Evolutionary conservation across 2,329 filamentous ascomycete genomes (phyloP).

Genomic region (Venturia pyrina): DNA sequence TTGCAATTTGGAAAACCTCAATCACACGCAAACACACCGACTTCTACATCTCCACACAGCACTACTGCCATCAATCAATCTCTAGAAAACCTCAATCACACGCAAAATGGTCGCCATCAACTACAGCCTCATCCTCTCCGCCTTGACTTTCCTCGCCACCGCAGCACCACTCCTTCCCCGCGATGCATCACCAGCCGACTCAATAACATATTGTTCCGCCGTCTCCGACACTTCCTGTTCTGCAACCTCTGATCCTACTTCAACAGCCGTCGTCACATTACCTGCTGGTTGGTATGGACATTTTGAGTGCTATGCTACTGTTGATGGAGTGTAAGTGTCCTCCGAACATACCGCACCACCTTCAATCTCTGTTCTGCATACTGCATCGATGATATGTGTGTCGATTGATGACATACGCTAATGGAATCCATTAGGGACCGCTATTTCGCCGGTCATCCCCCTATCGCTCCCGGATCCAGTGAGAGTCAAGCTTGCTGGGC

Average conservation of each 20-base stretch:
- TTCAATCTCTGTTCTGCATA: too few relatives aligned
- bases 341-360: too few relatives aligned
- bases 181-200: not conserved
- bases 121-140: not conserved
- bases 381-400: too few relatives aligned
- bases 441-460: not conserved
- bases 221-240: not conserved
- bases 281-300: not conserved
- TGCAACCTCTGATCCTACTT: not conserved
- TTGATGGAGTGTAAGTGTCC: not conserved
- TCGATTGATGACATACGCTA: not conserved
- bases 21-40: not conserved
- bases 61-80: not conserved
- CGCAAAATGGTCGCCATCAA: constrained; percentile 3
- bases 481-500: not conserved
- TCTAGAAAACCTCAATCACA: not conserved
- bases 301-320: not conserved
- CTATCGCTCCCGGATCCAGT: not conserved
- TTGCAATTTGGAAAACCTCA: not conserved
- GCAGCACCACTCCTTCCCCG: not conserved
- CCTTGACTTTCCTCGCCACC: not conserved
- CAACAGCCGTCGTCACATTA: not conserved
- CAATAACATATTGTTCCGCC: not conserved
- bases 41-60: not conserved
- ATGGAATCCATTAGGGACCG: not conserved